Evolutionary conservation across 1,139 yeast species (phyloP), one percentile per base, ranked within the genome.

Genomic region (Geotrichum reessii): DNA sequence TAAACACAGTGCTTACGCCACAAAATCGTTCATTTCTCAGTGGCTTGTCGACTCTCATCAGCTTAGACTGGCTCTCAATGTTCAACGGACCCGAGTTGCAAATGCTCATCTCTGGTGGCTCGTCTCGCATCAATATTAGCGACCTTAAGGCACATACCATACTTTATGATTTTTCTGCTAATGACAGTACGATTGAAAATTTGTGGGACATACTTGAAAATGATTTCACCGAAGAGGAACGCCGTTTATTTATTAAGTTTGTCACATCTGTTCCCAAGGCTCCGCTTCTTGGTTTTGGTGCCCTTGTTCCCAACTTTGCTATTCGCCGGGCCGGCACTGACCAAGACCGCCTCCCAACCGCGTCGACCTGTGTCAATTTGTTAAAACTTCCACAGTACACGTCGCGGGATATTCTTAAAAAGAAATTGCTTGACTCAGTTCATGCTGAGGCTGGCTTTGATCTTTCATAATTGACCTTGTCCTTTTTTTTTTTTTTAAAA

Each of bases 241-340:
- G 83, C 63, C 77, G 81, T 33, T 80, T 81, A 62, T 79, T 93
- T 60, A 73, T 92, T 46, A 87, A 88, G 69, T 93, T 91, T 74
- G 97, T 89, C 25, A 93, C 98, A 0, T 87, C 97, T 0, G 96
- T 90, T 1, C 85, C 96, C 1, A 80, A 93, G 63, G 96, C 97
- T 0, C 99, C 99, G 0, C 75, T 93, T 44, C 77, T 89, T 31
- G 99, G 99, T 0, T 93, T 93, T 70, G 77, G 79, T 2, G 82
- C 84, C 7, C 76, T 95, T 56, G 74, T 74, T 44, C 99, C 99
- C 0, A 78, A 77, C 59, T 91, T 93, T 74, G 96, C 96, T 1
- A 87, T 93, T 52, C 73, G 90, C 53, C 84, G 84, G 65, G 81
- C 86, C 1, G 96, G 96, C 0, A 56, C 64, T 9, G 66, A 69